A percentile compares a stretch with the other conserved stretches of the same genome.
Evolutionary conservation across 1,284 basidiomycete species (phyloP).

Genomic region (Trichosporon asahii): DNA sequence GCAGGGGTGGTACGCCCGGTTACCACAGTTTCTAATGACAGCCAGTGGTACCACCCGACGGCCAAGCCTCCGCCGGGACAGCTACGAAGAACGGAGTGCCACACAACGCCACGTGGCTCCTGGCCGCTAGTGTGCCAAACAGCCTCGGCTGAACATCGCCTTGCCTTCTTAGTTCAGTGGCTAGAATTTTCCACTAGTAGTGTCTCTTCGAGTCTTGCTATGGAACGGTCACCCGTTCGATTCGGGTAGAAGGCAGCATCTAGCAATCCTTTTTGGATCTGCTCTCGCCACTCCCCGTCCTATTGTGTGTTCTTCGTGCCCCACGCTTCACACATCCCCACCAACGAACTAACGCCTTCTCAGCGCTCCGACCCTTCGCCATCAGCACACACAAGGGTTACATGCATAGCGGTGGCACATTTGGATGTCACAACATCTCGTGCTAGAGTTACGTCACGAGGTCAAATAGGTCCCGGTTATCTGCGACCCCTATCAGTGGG

Average conservation of each 20-base stretch:
- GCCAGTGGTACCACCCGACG: too few relatives aligned
- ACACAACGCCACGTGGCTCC: not conserved
- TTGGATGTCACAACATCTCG: not conserved
- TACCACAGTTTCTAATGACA: too few relatives aligned
- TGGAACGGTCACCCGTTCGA: conserved; percentile 11
- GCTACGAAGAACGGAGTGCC: not conserved
- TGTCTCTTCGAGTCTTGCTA: conserved; percentile 1
- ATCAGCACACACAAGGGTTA: not conserved
- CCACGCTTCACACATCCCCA: too few relatives aligned
- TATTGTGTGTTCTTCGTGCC: not conserved
- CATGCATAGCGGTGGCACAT: not conserved
- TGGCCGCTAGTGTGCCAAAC: not conserved
- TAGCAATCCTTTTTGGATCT: not conserved
- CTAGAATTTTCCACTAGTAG: conserved; percentile 11
- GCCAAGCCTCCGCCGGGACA: too few relatives aligned
- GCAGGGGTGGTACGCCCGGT: too few relatives aligned
- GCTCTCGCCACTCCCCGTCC: not conserved
- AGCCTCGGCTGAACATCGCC: not conserved
- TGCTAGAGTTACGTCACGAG: not conserved
- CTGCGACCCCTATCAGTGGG: not conserved
- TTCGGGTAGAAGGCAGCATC: conserved; percentile 5
- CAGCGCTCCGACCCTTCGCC: not conserved
- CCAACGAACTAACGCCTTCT: too few relatives aligned
- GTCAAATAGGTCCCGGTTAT: not conserved
- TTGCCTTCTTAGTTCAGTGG: conserved; percentile 11